These are phyloP conservation scores for Sporobolomyces roseus DNA, from an alignment of 768 basidiomycete species.

Conservation along the genomic window DNA sequence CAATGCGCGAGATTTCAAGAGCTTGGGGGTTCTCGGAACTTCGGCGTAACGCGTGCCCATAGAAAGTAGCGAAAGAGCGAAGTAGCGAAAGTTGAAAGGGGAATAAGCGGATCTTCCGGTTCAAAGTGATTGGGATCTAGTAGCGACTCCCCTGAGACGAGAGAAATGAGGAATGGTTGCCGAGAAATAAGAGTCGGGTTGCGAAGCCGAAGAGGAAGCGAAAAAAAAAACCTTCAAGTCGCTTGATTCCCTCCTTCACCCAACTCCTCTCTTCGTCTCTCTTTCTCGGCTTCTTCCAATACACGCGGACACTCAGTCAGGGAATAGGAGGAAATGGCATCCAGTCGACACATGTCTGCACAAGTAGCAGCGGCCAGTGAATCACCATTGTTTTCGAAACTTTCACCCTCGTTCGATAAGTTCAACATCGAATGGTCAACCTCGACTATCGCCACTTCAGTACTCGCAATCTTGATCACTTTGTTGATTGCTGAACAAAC, in stretches of 20 bases:
- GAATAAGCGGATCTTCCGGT: too few relatives aligned
- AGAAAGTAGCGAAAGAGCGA: too few relatives aligned
- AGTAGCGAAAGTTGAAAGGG: too few relatives aligned
- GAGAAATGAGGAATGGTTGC: too few relatives aligned
- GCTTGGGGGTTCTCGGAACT: too few relatives aligned
- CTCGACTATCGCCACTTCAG: slow-evolving; percentile 19
- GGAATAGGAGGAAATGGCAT: not conserved
- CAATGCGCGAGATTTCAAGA: too few relatives aligned
- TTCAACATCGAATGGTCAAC: slow-evolving; percentile 16
- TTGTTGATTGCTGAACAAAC: slow-evolving; percentile 82
- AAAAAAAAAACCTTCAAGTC: not conserved
- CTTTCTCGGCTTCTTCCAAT: too few relatives aligned
- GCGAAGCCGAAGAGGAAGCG: too few relatives aligned
- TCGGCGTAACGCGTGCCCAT: too few relatives aligned
- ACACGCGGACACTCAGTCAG: not conserved
- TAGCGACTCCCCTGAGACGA: too few relatives aligned
- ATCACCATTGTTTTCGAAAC: not conserved
- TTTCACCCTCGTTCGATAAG: slow-evolving; percentile 10
- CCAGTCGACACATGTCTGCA: slow-evolving; percentile 3
- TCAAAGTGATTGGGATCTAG: too few relatives aligned
- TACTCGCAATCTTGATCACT: slow-evolving; percentile 59
- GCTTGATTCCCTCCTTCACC: not conserved
- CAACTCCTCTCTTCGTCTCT: not conserved
- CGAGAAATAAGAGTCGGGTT: too few relatives aligned
- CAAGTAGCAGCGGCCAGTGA: slow-evolving; percentile 8